Base-by-base conservation (phyloP, 352 stramenopile genomes). In the Phytophthora cryptogea region DNA sequence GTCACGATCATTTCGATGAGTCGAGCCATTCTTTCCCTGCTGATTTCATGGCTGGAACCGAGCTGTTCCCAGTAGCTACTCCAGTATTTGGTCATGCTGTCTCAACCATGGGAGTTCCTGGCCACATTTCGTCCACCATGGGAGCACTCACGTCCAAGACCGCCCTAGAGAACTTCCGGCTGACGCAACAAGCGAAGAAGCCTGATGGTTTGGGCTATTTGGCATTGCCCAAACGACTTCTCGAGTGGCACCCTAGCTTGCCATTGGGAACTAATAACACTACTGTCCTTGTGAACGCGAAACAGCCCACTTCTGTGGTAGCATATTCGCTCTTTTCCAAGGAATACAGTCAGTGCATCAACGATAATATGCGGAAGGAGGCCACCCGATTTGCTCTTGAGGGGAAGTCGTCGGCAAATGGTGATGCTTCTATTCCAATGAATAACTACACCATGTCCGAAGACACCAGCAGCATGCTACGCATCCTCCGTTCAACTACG, bases 251-350 rank as follows among this genome's bases (percentile, higher is more conserved):
- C 35, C 87, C 87, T 7, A 92, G 81, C 55, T 63, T 96, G 16
- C 80, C 82, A 8, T 62, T 74, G 30, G 85, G 87, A 8, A 77
- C 83, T 8, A 83, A 90, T 44, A 84, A 92, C 51, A 83, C 71
- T 3, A 78, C 79, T 8, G 81, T 96, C 11, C 59, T 94, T 6
- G 87, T 96, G 16, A 94, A 93, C 56, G 68, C 76, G 5, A 78
- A 76, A 3, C 82, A 96, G 55, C 87, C 86, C 4, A 96, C 87
- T 27, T 96, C 87, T 5, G 80, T 94, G 8, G 85, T 94, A 9
- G 87, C 87, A 6, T 96, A 92, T 39, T 94, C 86, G 23, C 62
- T 96, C 9, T 93, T 85, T 51, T 96, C 87, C 11, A 86, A 88
- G 31, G 68, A 85, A 47, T 94, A 96, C 68, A 90, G 71, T 11